These are phyloP conservation scores for Fusarium concolor DNA, from an alignment of 2,329 filamentous ascomycete species.

Conservation along the genomic window DNA sequence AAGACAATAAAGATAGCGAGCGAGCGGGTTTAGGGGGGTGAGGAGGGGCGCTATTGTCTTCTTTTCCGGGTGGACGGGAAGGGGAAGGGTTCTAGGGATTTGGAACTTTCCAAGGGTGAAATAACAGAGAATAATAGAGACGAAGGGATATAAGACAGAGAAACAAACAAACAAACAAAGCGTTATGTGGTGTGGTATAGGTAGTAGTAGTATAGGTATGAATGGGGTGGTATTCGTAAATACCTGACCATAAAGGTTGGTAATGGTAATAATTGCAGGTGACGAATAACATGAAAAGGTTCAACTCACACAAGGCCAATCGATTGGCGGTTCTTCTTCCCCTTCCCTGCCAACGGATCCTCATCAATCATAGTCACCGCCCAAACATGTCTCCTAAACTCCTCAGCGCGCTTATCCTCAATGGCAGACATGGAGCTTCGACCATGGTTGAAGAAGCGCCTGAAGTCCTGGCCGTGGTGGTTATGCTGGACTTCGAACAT, in stretches of 20 bases:
- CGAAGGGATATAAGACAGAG: background rate
- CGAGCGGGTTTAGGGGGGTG: background rate
- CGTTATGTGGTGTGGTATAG: conserved; percentile 9
- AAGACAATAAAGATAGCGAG: conserved; percentile 2
- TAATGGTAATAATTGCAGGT: background rate
- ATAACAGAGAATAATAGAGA: background rate
- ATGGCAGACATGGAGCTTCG: conserved; percentile 46
- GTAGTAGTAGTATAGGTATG: background rate
- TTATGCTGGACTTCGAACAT: conserved; percentile 47
- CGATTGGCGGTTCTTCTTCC: conserved; percentile 32
- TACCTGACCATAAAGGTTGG: background rate
- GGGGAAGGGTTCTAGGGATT: background rate
- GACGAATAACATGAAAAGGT: conserved; percentile 5
- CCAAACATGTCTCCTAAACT: conserved; percentile 46
- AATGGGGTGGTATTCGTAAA: background rate
- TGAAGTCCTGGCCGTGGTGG: conserved; percentile 45
- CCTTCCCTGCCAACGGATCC: conserved; percentile 33
- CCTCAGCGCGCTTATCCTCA: conserved; percentile 45
- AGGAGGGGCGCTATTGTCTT: conserved; percentile 6
- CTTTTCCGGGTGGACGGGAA: background rate
- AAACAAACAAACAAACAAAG: conserved; percentile 2
- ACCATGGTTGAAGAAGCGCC: conserved; percentile 44
- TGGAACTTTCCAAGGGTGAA: conserved; percentile 1
- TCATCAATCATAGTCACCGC: conserved; percentile 46
- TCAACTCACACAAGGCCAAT: conserved; percentile 41